These are phyloP conservation scores for Aspergillus carlsbadensis DNA, from an alignment of 495 filamentous ascomycete genomes.

Conservation along the genomic window DNA sequence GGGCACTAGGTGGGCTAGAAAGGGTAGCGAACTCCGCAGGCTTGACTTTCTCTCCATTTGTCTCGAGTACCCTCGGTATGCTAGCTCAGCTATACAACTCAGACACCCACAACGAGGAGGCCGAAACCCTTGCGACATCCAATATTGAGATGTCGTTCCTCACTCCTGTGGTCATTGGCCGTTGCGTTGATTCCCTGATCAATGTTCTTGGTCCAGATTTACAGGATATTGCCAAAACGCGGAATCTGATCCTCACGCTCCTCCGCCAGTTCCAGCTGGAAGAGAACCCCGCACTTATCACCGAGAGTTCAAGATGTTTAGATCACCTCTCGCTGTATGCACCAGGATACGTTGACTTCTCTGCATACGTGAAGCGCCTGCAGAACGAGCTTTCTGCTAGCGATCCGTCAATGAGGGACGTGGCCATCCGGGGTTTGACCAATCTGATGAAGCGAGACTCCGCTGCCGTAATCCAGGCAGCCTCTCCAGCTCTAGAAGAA, in stretches of 20 bases:
- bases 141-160: constrained; percentile 84
- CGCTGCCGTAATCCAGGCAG: constrained; percentile 69
- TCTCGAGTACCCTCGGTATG: constrained; percentile 88
- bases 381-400: constrained; percentile 73
- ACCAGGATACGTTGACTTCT: constrained; percentile 78
- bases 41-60: constrained; percentile 84
- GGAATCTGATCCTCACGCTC: constrained; percentile 86
- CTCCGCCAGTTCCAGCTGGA: constrained; percentile 82
- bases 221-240: constrained; percentile 87
- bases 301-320: constrained; percentile 76
- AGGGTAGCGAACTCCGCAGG: constrained; percentile 91
- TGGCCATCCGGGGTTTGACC: constrained; percentile 84
- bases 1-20: constrained; percentile 86
- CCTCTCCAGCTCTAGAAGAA: constrained; percentile 78
- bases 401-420: constrained; percentile 65
- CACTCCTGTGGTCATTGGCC: constrained; percentile 76
- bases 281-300: constrained; percentile 66
- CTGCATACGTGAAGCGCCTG: constrained; percentile 75
- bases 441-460: constrained; percentile 94
- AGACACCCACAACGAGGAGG: constrained; percentile 87
- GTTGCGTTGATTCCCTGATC: constrained; percentile 90
- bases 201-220: constrained; percentile 95
- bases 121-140: constrained; percentile 73
- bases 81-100: constrained; percentile 86
- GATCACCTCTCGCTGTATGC: constrained; percentile 95